Conservation (phyloP, 352 stramenopile genomes). For the Blastocystis sp. region DNA sequence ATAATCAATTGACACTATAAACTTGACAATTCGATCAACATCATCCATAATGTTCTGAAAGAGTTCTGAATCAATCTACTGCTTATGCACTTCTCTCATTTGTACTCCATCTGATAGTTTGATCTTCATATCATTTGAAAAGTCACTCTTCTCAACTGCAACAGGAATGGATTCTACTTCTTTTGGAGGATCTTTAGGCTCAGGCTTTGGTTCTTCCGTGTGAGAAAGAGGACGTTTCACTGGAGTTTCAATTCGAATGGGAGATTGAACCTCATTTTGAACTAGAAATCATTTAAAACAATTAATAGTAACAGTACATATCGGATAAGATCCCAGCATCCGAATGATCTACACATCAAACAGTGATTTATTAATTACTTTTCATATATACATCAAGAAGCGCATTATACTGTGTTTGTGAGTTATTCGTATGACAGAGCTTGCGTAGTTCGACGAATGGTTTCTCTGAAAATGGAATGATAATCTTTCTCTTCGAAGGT, state of each 20-base stretch:
- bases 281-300: background rate
- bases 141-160: background rate
- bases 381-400: background rate
- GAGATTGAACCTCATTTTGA: background rate
- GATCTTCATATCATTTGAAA: background rate
- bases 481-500: background rate
- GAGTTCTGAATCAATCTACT: background rate
- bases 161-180: background rate
- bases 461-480: background rate
- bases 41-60: constrained; percentile 6
- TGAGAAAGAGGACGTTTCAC: background rate
- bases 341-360: background rate
- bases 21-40: background rate
- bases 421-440: background rate
- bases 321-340: background rate
- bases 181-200: background rate
- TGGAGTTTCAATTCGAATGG: background rate
- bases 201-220: background rate
- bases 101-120: background rate
- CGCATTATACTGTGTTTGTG: background rate
- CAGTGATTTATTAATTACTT: background rate
- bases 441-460: background rate
- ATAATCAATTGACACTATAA: background rate
- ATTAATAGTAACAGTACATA: too few relatives aligned
- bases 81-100: background rate